These are phyloP conservation scores for Ephemerocybe angulata DNA, from an alignment of 768 basidiomycete species.

Conservation along the genomic window DNA sequence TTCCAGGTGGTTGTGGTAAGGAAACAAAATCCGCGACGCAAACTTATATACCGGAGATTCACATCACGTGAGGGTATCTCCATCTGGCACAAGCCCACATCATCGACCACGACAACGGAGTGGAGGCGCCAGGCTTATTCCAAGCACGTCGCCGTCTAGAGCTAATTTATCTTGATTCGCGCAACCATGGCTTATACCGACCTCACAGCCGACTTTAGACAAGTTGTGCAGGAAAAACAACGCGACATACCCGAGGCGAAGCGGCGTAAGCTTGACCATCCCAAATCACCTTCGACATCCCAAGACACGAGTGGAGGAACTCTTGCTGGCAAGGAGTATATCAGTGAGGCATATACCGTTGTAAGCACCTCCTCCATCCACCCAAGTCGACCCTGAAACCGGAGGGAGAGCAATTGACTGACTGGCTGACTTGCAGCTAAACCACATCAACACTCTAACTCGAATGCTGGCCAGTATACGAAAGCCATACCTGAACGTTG, in stretches of 20 bases:
- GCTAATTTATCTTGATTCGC: slow-evolving; percentile 3
- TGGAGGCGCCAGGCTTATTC: background rate
- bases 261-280: slow-evolving; percentile 40
- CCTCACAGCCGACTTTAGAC: slow-evolving; percentile 61
- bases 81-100: slow-evolving; percentile 2
- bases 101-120: slow-evolving; percentile 7
- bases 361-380: slow-evolving; percentile 28
- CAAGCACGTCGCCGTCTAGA: slow-evolving; percentile 3
- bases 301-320: slow-evolving; percentile 27
- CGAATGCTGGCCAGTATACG: slow-evolving; percentile 75
- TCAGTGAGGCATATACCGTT: slow-evolving; percentile 73
- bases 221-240: slow-evolving; percentile 47
- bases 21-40: background rate
- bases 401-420: no score
- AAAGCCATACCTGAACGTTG: slow-evolving; percentile 82
- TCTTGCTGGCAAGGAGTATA: slow-evolving; percentile 62
- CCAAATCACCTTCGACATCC: slow-evolving; percentile 1
- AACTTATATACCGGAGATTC: background rate
- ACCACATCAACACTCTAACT: slow-evolving; percentile 66
- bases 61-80: background rate
- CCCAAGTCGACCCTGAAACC: background rate
- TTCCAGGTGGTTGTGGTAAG: slow-evolving; percentile 19
- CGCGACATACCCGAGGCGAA: slow-evolving; percentile 40
- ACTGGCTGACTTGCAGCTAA: slow-evolving; percentile 45
- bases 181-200: slow-evolving; percentile 51